These are phyloP conservation scores for Coemansia sp. DNA, from an alignment of 192 early-diverging fungal species.

Conservation along the genomic window DNA sequence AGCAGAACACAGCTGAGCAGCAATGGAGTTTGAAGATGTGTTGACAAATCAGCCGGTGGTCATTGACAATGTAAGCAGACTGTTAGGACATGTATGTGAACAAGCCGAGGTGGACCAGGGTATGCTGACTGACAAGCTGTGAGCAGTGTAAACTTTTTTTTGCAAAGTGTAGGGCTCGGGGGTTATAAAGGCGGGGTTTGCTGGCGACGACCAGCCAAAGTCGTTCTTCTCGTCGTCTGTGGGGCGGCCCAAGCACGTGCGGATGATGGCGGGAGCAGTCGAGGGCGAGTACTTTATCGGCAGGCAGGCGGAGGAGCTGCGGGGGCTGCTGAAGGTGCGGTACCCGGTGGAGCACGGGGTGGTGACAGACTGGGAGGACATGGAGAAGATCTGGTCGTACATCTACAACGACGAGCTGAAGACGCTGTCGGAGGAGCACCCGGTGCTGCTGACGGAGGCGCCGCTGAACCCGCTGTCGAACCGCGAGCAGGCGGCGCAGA, in stretches of 20 bases:
- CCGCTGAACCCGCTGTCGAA: conserved; percentile 92
- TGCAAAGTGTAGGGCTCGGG: conserved; percentile 95
- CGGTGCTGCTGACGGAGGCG: conserved; percentile 95
- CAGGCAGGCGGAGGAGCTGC: conserved; percentile 89
- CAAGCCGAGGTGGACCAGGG: not conserved
- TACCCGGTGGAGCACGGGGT: conserved; percentile 98
- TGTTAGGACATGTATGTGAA: not conserved
- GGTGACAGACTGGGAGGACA: conserved; percentile 97
- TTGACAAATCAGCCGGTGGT: conserved; percentile 98
- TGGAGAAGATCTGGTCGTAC: conserved; percentile 98
- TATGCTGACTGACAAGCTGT: not conserved
- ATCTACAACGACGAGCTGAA: conserved; percentile 97
- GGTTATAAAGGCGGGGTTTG: conserved; percentile 98
- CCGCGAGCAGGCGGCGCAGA: conserved; percentile 90
- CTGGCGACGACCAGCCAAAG: conserved; percentile 96
- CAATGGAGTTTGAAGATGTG: conserved; percentile 86
- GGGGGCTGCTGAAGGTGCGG: conserved; percentile 89
- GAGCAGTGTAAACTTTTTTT: too few species aligned
- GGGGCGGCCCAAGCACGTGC: conserved; percentile 92
- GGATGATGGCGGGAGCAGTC: conserved; percentile 96
- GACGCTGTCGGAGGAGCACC: conserved; percentile 95
- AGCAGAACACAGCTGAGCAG: too few species aligned
- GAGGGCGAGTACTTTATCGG: conserved; percentile 97
- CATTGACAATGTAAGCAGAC: conserved; percentile 90
- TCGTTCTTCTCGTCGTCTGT: conserved; percentile 94